Evolutionary conservation across 139 green algal species (phyloP).

Genomic region (Nannochloris sp.): DNA sequence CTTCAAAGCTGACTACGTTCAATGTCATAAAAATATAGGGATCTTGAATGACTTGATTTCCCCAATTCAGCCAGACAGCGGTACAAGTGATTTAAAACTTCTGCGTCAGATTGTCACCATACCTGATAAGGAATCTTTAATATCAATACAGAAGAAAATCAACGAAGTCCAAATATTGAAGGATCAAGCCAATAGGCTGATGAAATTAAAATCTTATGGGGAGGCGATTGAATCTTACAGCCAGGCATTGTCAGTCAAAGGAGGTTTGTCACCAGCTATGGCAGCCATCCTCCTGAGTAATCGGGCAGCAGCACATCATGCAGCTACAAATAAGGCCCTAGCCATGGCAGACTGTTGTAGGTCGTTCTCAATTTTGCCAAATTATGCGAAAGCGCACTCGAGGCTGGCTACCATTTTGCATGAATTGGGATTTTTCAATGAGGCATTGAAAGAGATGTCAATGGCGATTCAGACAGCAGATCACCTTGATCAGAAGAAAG

Average conservation of each 20-base stretch:
- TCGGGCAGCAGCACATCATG: constrained; percentile 60
- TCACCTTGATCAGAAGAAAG: neutral
- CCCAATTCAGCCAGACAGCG: too few relatives aligned
- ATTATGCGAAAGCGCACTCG: constrained; percentile 40
- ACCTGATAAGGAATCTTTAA: too few relatives aligned
- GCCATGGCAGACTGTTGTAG: constrained; percentile 69
- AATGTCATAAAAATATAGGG: neutral
- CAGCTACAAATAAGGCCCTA: constrained; percentile 25
- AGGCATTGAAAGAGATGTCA: constrained; percentile 19
- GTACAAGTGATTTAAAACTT: too few relatives aligned
- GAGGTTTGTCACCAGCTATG: constrained; percentile 27
- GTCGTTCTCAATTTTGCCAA: constrained; percentile 49
- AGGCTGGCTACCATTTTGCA: constrained; percentile 32
- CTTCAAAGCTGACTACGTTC: constrained; percentile 8
- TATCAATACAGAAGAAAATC: constrained; percentile 2
- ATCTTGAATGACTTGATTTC: neutral
- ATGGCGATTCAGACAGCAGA: constrained; percentile 2
- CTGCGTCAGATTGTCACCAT: too few relatives aligned
- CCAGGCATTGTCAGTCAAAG: constrained; percentile 21
- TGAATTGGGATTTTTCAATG: constrained; percentile 24
- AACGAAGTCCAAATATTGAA: constrained; percentile 24
- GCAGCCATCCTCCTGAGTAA: constrained; percentile 70
- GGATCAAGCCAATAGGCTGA: constrained; percentile 44
- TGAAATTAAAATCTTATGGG: constrained; percentile 28
- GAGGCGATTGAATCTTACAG: constrained; percentile 41